Evolutionary conservation across 1,284 basidiomycete genomes (phyloP).

Genomic region (Boletus sp.): DNA sequence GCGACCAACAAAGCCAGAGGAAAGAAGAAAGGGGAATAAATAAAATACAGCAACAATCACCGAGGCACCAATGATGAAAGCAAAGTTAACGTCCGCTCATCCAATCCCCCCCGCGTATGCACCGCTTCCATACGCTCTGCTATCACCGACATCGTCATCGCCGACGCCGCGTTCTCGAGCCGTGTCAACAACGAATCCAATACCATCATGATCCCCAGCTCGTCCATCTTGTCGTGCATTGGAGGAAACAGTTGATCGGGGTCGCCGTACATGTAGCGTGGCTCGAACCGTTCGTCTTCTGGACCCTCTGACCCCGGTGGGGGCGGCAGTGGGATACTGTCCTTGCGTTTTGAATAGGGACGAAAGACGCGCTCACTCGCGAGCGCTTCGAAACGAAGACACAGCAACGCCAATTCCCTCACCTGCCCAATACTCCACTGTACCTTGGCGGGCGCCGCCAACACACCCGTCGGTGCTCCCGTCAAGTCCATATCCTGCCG

Average conservation of each 20-base stretch:
- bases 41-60: slow-evolving; percentile 4
- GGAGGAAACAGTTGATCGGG: slow-evolving; percentile 67
- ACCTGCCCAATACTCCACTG: slow-evolving; percentile 68
- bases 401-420: slow-evolving; percentile 70
- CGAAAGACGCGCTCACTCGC: slow-evolving; percentile 64
- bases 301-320: slow-evolving; percentile 26
- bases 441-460: slow-evolving; percentile 14
- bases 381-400: slow-evolving; percentile 81
- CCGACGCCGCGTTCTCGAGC: slow-evolving; percentile 76
- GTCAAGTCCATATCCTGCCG: slow-evolving; percentile 65
- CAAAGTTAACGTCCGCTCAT: slow-evolving; percentile 46
- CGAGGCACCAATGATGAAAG: slow-evolving; percentile 31
- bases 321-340: slow-evolving; percentile 32
- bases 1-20: neutral
- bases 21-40: neutral
- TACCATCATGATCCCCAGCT: slow-evolving; percentile 70
- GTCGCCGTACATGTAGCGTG: slow-evolving; percentile 51
- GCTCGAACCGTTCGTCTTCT: slow-evolving; percentile 33
- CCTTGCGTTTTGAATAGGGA: slow-evolving; percentile 42
- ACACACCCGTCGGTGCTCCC: slow-evolving; percentile 36
- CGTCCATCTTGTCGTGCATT: slow-evolving; percentile 70
- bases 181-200: slow-evolving; percentile 74
- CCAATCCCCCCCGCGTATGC: slow-evolving; percentile 35
- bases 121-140: slow-evolving; percentile 28
- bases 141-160: slow-evolving; percentile 42